Base-by-base conservation (phyloP, 2,329 filamentous ascomycete genomes). In the Beauveria asiatica region DNA sequence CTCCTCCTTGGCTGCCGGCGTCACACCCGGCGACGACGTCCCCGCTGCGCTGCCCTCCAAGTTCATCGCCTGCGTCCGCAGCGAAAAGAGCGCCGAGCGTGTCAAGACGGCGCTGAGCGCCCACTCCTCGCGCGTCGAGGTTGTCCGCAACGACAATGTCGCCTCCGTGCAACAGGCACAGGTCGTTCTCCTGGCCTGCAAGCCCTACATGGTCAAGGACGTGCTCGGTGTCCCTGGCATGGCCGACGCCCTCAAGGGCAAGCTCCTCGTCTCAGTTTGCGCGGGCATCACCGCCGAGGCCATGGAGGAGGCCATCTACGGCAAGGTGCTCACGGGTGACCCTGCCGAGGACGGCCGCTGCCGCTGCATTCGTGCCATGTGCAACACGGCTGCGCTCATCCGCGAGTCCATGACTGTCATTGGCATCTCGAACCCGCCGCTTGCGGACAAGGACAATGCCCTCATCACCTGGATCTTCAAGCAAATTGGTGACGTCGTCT, bases 401-500 rank as follows among this genome's bases (percentile, higher is more conserved):
- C 78, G 89, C 51, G 87, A 95, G 73, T 86, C 83, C 66, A 94
- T 94, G 89, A 93, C 87, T 4, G 85, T 94, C 58, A 87, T 96
- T 65, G 85, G 84, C 52, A 84, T 80, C 50, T 78, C 80, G 7
- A 78, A 76, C 9, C 83, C 85, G 9, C 80, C 85, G 3, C 76
- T 90, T 16, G 76, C 80, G 5, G 69, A 78, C 1, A 73, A 77
- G 19, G 79, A 80, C 33, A 76, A 81, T 50, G 73, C 69, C 62
- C 79, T 92, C 11, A 81, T 91, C 19, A 85, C 82, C 33, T 92
- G 88, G 85, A 88, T 92, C 67, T 93, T 93, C 78, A 83, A 78
- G 68, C 81, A 83, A 57, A 88, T 92, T 61, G 89, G 89, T 52
- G 81, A 86, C 45, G 85, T 90, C 17, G 81, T 87, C 19, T 83